Base-by-base conservation (phyloP, 805 yeast genomes). In the Ogataea pini region DNA sequence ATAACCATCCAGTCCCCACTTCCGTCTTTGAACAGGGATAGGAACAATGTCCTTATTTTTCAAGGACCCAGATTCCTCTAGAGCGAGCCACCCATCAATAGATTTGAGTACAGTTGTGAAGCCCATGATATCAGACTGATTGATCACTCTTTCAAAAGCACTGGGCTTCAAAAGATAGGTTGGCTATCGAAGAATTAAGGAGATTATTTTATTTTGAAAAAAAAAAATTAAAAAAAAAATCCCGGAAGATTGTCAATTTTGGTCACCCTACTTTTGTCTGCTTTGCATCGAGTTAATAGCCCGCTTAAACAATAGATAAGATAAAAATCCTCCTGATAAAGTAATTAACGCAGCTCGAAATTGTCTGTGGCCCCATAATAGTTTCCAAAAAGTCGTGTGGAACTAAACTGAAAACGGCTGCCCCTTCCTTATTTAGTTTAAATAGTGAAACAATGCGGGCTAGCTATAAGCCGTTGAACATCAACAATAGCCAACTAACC, bases 1-100 rank as follows among this genome's bases (percentile, higher is more conserved):
- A 51, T 65, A 74, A 38, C 71, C 68, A 55, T 65, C 59, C 20
- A 63, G 59, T 10, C 72, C 73, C 80, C 80, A 77, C 0, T 72
- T 69, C 43, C 80, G 62, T 52, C 79, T 59, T 3, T 49, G 36
- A 1, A 72, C 71, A 1, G 75, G 75, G 50, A 74, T 57, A 20
- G 78, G 77, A 8, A 69, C 65, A 25, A 73, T 65, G 49, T 75
- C 78, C 18, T 13, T 44, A 22, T 44, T 44, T 29, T 16, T 42
- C 13, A 36, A n/a, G 6, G 33, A 3, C 4, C 36, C 39, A 2
- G 46, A 42, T 22, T 42, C 46, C 13, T 42, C 46, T 8, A 42
- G 29, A 8, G 46, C 44, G n/a, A 41, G 4, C 44, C 44, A 41
- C 20, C 36, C 20, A 29, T 41, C 44, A 27, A 41, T 31, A 27